Evolutionary conservation across 2,329 filamentous ascomycete species (phyloP), one percentile per base, ranked within the genome.

Genomic region (Talaromyces sp.): DNA sequence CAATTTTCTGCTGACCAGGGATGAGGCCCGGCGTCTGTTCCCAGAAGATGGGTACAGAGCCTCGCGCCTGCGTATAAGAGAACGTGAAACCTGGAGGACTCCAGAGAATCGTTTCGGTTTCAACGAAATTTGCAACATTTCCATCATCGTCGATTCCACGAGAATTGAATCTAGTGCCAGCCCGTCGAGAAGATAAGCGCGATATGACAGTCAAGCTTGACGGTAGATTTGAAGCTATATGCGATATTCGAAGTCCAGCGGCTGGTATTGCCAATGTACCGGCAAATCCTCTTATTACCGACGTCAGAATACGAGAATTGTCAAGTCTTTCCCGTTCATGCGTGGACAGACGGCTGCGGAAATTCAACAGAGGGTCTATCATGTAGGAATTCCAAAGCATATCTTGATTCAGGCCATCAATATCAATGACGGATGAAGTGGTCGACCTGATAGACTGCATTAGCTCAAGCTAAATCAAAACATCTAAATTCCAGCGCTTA

Each of bases 301-400:
- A 97, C 0, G 93, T 99, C 65, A 99, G 80, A 62, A 98, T 93
- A 47, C 90, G 87, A 22, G 93, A 97, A 3, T 85, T 83, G 80
- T 99, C 95, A n/a, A 99, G 84, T 4, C 88, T 88, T 66, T 87
- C 84, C 69, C 89, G 90, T 70, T 97, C 92, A 62, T 86, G 84
- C 6, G 87, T 85, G 67, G 92, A 85, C 56, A 99, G 83, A 19
- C 91, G 87, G 35, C 90, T 93, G 50, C 95, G 88, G 75, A 99
- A 98, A 75, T 93, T 87, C 35, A 97, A 89, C 62, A 99, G 83
- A 5, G 95, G 93, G 68, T 90, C 89, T 72, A 99, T 97, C 93
- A 99, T 97, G 79, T 96, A 97, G 3, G 92, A 96, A 74, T 99
- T 99, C 95, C 95, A 99, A 19, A 99, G 80, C 74, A 97, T 97